Conservation (phyloP, 345 rosid species). For the Syzygium jambos region DNA sequence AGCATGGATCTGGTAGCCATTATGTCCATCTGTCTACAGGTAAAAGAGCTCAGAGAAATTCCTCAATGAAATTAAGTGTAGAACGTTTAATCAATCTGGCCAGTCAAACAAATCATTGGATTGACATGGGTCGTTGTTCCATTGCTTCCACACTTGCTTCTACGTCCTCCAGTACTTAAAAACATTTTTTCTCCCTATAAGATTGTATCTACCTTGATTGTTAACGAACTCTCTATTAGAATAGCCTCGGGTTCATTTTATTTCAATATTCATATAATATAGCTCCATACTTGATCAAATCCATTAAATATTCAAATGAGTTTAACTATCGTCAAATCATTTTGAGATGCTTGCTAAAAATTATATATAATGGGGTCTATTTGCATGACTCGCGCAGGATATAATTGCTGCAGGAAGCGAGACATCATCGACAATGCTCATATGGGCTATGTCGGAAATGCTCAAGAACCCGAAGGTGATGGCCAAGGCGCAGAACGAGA, state of each 20-base stretch:
- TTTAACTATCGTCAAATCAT: neutral
- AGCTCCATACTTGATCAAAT: neutral
- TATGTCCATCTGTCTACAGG: neutral
- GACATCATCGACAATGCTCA: slow-evolving; percentile 1
- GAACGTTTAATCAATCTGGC: neutral
- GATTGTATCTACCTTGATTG: too few relatives aligned
- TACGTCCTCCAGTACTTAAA: too few relatives aligned
- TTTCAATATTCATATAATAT: neutral
- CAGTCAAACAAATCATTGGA: neutral
- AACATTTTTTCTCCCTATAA: too few relatives aligned
- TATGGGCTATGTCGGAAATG: slow-evolving; percentile 25
- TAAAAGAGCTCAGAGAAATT: neutral
- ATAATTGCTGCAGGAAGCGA: slow-evolving; percentile 1
- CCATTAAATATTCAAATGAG: neutral
- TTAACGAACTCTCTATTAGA: neutral
- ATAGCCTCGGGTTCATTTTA: neutral
- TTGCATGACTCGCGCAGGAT: neutral
- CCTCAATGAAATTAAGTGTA: neutral
- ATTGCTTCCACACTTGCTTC: too few relatives aligned
- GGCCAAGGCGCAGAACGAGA: slow-evolving; percentile 17
- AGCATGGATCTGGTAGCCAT: neutral
- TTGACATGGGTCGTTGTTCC: too few relatives aligned
- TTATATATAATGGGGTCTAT: neutral
- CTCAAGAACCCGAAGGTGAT: slow-evolving; percentile 7
- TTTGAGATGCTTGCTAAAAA: neutral